Evolutionary conservation across 148 eudicot species (phyloP).

Genomic region (Dysphania ambrosioides): DNA sequence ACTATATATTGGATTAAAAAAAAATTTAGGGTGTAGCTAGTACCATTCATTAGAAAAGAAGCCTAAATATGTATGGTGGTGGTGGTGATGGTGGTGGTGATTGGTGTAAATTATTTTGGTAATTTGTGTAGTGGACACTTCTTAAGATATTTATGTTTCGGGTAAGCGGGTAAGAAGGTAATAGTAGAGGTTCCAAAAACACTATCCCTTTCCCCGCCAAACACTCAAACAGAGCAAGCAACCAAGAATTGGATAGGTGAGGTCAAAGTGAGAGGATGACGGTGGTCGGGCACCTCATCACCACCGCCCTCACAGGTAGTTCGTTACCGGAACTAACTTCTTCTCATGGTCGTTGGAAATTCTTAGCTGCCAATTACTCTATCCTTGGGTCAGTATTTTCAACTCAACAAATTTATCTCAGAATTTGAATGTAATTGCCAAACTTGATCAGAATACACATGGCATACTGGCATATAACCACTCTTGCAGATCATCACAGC

Average conservation of each 20-base stretch:
- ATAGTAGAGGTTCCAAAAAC: not conserved
- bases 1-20: no score
- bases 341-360: not conserved
- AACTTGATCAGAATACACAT: no score
- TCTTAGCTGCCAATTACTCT: not conserved
- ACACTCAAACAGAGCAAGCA: not conserved
- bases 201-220: slow-evolving; percentile 11
- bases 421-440: no score
- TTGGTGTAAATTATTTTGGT: no score
- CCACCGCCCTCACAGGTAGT: not conserved
- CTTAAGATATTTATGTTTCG: not conserved
- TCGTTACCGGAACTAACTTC: not conserved
- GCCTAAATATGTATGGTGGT: no score
- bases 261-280: not conserved
- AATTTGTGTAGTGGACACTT: not conserved
- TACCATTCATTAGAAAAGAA: no score
- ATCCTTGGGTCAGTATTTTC: not conserved
- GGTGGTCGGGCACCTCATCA: not conserved
- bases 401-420: not conserved
- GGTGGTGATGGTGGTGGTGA: no score
- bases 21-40: no score
- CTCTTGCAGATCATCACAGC: no score
- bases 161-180: no score
- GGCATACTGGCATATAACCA: no score
- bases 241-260: not conserved